phyloP scores from a whole-genome alignment of 2,329 filamentous ascomycete species.

The Neofusicoccum sp. region DNA sequence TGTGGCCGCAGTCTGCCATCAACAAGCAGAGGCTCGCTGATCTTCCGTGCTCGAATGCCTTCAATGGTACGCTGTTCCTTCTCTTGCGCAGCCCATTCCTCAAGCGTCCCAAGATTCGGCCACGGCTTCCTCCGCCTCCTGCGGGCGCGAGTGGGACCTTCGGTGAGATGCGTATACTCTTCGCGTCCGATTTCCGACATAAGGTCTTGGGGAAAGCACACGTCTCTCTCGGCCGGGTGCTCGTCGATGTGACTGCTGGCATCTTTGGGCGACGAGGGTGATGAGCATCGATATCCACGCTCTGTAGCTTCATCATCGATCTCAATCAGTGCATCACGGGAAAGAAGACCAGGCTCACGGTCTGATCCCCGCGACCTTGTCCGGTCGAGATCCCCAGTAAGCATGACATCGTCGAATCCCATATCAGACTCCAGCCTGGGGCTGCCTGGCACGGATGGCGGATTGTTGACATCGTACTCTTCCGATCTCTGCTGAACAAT shows the following conservation, averaged over 20 bases:
- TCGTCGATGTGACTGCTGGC: background rate
- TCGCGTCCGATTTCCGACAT: slow-evolving; percentile 83
- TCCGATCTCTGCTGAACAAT: slow-evolving; percentile 34
- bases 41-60: slow-evolving; percentile 82
- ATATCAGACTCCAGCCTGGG: slow-evolving; percentile 57
- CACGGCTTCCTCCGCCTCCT: slow-evolving; percentile 63
- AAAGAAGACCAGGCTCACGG: slow-evolving; percentile 25
- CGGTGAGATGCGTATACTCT: slow-evolving; percentile 59
- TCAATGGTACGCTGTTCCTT: slow-evolving; percentile 81
- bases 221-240: slow-evolving; percentile 76
- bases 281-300: slow-evolving; percentile 44
- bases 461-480: slow-evolving; percentile 67
- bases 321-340: slow-evolving; percentile 53
- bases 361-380: slow-evolving; percentile 29
- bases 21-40: slow-evolving; percentile 90
- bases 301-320: slow-evolving; percentile 55
- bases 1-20: slow-evolving; percentile 85
- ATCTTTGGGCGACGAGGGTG: slow-evolving; percentile 30
- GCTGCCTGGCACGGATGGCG: slow-evolving; percentile 63
- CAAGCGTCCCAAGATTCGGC: slow-evolving; percentile 82
- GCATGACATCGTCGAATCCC: slow-evolving; percentile 65
- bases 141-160: slow-evolving; percentile 43
- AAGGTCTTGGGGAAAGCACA: slow-evolving; percentile 83
- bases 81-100: slow-evolving; percentile 89
- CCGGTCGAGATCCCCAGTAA: slow-evolving; percentile 63